phyloP scores from a whole-genome alignment of 2,329 filamentous ascomycete species.

The Paraphaeosphaeria sporulosa region DNA sequence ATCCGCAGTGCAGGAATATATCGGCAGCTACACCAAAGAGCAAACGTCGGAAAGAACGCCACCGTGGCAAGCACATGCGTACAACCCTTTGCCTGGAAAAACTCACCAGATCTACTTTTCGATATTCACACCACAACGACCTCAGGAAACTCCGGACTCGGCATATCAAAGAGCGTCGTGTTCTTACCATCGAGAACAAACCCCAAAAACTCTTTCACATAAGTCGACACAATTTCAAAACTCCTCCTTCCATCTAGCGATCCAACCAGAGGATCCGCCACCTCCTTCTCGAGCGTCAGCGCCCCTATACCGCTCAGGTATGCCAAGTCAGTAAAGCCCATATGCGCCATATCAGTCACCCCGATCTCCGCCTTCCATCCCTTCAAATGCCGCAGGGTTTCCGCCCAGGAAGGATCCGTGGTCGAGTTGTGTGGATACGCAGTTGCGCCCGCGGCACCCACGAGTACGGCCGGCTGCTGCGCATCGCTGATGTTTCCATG shows the following conservation, averaged over 20 bases:
- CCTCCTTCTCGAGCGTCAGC: neutral
- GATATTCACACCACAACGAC: constrained; percentile 12
- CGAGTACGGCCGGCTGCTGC: constrained; percentile 13
- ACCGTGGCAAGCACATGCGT: too few species aligned
- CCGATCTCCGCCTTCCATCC: constrained; percentile 20
- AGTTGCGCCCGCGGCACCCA: constrained; percentile 8
- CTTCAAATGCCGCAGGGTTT: constrained; percentile 12
- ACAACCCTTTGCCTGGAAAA: too few species aligned
- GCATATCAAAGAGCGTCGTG: constrained; percentile 14
- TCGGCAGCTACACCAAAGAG: too few species aligned
- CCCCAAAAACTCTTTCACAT: constrained; percentile 19
- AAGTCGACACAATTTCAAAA: constrained; percentile 15
- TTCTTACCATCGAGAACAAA: constrained; percentile 19
- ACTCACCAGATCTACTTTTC: too few species aligned
- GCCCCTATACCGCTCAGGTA: constrained; percentile 13
- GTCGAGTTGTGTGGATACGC: constrained; percentile 16
- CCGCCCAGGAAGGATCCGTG: constrained; percentile 14
- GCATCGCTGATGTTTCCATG: constrained; percentile 15
- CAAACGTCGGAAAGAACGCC: too few species aligned
- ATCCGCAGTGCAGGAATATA: too few species aligned
- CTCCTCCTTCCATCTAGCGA: constrained; percentile 13
- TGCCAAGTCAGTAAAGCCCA: constrained; percentile 12
- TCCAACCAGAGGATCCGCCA: constrained; percentile 11
- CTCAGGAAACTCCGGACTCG: constrained; percentile 17
- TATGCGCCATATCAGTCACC: constrained; percentile 14